A percentile compares a stretch with the other conserved stretches of the same genome.
These are phyloP conservation scores for Malus hybrid DNA, from an alignment of 331 rosid species.

Conservation along the genomic window DNA sequence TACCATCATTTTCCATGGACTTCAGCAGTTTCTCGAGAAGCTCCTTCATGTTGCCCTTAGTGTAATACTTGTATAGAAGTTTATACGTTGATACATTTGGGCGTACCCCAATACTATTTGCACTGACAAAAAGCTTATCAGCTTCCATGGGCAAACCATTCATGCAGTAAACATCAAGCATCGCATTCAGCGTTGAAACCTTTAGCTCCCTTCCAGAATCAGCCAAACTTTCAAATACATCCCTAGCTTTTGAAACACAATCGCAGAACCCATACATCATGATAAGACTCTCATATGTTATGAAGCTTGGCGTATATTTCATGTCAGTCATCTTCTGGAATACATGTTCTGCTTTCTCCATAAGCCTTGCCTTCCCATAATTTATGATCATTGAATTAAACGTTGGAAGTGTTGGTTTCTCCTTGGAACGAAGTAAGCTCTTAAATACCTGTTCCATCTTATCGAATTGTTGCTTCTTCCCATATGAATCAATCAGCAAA, in stretches of 20 bases:
- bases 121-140: slow-evolving; percentile 46
- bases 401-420: slow-evolving; percentile 73
- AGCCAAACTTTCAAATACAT: slow-evolving; percentile 56
- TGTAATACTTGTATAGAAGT: slow-evolving; percentile 83
- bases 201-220: slow-evolving; percentile 47
- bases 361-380: slow-evolving; percentile 83
- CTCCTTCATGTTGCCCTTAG: slow-evolving; percentile 71
- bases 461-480: slow-evolving; percentile 78
- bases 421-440: slow-evolving; percentile 77
- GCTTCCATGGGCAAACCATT: slow-evolving; percentile 85
- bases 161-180: slow-evolving; percentile 90
- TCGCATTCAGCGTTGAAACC: slow-evolving; percentile 75
- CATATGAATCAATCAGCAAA: slow-evolving; percentile 80
- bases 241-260: slow-evolving; percentile 64
- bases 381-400: slow-evolving; percentile 88
- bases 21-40: slow-evolving; percentile 58
- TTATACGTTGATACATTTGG: slow-evolving; percentile 75
- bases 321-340: slow-evolving; percentile 54
- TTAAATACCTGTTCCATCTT: slow-evolving; percentile 96
- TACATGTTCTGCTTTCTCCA: slow-evolving; percentile 58
- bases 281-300: slow-evolving; percentile 79
- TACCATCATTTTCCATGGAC: slow-evolving; percentile 80
- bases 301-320: slow-evolving; percentile 68
- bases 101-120: slow-evolving; percentile 30
- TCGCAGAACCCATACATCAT: slow-evolving; percentile 73